Evolutionary conservation across 106 monocot species (phyloP).

Genomic region (Platanthera guangdongensis): DNA sequence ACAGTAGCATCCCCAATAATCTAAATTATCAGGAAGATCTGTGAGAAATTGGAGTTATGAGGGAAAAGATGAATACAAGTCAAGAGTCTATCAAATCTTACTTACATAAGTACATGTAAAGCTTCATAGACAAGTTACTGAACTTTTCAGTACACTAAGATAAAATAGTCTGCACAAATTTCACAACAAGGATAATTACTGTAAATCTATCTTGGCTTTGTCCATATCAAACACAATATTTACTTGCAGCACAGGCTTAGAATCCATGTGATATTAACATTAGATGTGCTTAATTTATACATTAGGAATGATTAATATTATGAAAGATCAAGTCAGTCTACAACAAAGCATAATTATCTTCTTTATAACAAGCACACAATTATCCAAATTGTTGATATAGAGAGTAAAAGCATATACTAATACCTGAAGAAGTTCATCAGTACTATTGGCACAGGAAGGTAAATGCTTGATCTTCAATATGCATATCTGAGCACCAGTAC

Average conservation of each 20-base stretch:
- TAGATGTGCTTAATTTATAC: background rate
- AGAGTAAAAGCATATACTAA: background rate
- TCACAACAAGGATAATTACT: background rate
- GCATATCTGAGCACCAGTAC: slow-evolving; percentile 66
- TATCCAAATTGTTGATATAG: background rate
- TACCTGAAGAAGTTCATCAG: slow-evolving; percentile 95
- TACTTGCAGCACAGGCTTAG: background rate
- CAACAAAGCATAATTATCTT: background rate
- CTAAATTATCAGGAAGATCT: slow-evolving; percentile 19
- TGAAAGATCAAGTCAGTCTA: background rate
- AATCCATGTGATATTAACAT: background rate
- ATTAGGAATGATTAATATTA: background rate
- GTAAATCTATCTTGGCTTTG: background rate
- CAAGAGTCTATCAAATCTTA: background rate
- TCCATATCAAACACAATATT: background rate
- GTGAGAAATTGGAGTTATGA: background rate
- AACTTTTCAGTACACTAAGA: background rate
- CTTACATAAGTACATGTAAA: background rate
- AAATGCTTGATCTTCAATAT: slow-evolving; percentile 58
- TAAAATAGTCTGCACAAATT: background rate
- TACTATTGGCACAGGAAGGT: slow-evolving; percentile 58
- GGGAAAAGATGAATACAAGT: background rate
- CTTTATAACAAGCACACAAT: background rate
- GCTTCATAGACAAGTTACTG: background rate
- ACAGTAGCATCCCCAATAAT: slow-evolving; percentile 67